These are phyloP conservation scores for Rhizoctonia solani DNA, from an alignment of 1,284 basidiomycete species.

Conservation along the genomic window DNA sequence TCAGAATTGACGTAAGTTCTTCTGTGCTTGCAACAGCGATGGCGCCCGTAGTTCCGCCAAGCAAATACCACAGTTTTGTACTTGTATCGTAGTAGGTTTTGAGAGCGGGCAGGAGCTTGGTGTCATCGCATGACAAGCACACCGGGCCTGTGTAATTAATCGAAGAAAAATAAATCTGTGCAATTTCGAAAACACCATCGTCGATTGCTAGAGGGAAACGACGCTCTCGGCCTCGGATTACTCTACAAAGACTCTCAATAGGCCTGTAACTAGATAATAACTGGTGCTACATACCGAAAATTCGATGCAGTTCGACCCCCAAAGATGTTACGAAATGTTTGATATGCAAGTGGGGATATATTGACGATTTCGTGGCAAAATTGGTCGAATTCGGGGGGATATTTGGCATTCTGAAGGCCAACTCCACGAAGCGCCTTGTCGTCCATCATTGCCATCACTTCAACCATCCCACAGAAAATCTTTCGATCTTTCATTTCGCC, in stretches of 20 bases:
- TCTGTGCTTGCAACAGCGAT: conserved; percentile 34
- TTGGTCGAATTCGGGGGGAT: not conserved
- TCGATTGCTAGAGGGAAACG: conserved; percentile 41
- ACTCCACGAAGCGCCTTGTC: not conserved
- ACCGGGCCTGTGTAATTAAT: conserved; percentile 19
- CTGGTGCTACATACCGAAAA: conserved; percentile 2
- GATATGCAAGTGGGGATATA: not conserved
- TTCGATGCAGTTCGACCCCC: not conserved
- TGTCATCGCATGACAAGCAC: conserved; percentile 30
- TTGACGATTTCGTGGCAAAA: not conserved
- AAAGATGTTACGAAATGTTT: not conserved
- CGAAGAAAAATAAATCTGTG: not conserved
- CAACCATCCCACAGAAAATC: not conserved
- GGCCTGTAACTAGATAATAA: too few species aligned
- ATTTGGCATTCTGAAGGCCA: not conserved
- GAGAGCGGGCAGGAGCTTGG: conserved; percentile 38
- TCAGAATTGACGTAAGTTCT: conserved; percentile 25
- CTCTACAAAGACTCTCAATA: too few species aligned
- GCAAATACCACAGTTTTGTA: conserved; percentile 39
- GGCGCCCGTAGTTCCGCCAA: conserved; percentile 42
- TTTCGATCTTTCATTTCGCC: not conserved
- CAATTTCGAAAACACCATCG: conserved; percentile 39
- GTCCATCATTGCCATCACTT: not conserved
- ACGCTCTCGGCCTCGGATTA: too few species aligned
- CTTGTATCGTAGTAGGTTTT: conserved; percentile 41